Conservation (phyloP, 2,329 filamentous ascomycete genomes). For the Fusarium chlamydosporum region DNA sequence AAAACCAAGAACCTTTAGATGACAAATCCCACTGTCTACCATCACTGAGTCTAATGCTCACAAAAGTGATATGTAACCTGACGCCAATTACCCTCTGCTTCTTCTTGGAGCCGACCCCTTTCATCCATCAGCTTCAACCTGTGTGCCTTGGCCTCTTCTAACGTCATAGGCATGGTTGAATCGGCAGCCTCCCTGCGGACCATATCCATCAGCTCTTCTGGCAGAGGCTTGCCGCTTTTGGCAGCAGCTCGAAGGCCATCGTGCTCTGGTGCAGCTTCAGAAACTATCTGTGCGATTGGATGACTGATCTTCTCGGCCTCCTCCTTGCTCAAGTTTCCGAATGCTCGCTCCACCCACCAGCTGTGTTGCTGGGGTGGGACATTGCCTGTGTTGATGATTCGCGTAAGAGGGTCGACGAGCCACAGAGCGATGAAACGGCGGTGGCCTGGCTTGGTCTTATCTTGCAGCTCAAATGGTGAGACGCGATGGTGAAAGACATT, state of each 20-base stretch:
- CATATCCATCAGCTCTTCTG: conserved; percentile 32
- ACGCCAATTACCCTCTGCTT: neutral
- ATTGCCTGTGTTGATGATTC: conserved; percentile 54
- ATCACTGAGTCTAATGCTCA: conserved; percentile 24
- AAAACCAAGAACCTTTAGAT: too few relatives aligned
- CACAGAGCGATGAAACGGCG: conserved; percentile 67
- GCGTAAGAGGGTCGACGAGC: conserved; percentile 65
- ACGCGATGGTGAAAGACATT: conserved; percentile 45
- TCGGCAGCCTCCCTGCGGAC: conserved; percentile 6
- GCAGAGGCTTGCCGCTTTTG: neutral
- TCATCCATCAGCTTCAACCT: conserved; percentile 34
- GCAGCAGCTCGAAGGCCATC: conserved; percentile 9
- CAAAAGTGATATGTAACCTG: conserved; percentile 26
- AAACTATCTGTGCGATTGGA: conserved; percentile 9
- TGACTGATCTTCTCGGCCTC: conserved; percentile 3
- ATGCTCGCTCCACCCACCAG: conserved; percentile 50
- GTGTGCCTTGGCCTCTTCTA: conserved; percentile 37
- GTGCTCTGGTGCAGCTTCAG: neutral
- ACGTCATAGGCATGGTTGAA: conserved; percentile 20
- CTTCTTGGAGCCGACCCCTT: neutral
- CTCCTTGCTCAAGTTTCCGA: neutral
- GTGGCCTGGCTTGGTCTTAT: conserved; percentile 64
- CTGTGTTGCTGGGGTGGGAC: conserved; percentile 54
- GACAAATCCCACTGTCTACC: too few relatives aligned
- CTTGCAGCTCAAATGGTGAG: conserved; percentile 61